phyloP scores from a whole-genome alignment of 306 rosid species.

The Biancaea sappan region DNA sequence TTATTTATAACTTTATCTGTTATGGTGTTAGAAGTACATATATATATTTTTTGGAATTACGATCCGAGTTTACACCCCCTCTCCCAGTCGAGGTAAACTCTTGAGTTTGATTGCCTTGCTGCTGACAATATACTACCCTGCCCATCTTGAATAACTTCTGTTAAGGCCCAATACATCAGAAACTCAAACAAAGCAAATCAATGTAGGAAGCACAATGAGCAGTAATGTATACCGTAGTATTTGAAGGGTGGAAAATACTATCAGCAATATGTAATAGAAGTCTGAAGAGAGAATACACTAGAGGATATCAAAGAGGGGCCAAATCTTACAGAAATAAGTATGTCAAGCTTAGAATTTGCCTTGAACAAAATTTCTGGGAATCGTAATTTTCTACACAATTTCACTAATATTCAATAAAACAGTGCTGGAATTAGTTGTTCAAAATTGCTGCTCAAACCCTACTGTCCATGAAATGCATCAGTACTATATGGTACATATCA shows the following conservation, averaged over 20 bases:
- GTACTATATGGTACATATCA: background rate
- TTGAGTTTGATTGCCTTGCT: too few species aligned
- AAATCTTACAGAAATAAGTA: background rate
- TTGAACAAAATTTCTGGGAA: background rate
- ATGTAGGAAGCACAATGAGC: background rate
- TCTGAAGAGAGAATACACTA: background rate
- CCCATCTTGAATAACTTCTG: too few species aligned
- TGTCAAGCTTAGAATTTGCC: conserved; percentile 3
- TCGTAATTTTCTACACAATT: background rate
- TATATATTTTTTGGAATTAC: too few species aligned
- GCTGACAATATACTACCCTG: too few species aligned
- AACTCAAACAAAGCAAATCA: background rate
- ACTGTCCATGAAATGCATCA: conserved; percentile 17
- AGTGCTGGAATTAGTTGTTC: conserved; percentile 2
- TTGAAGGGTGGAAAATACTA: background rate
- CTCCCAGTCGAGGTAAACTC: too few species aligned
- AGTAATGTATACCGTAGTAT: background rate
- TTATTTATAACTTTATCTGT: too few species aligned
- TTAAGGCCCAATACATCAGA: too few species aligned
- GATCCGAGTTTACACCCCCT: too few species aligned
- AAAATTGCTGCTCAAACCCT: conserved; percentile 21
- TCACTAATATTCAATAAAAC: conserved; percentile 2
- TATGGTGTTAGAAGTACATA: too few species aligned
- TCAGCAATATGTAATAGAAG: background rate
- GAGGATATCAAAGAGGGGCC: background rate